Percentiles rank a stretch among this genome's conserved stretches.
Evolutionary conservation across 805 yeast species (phyloP).

Genomic region (Kuraishia ogatae): DNA sequence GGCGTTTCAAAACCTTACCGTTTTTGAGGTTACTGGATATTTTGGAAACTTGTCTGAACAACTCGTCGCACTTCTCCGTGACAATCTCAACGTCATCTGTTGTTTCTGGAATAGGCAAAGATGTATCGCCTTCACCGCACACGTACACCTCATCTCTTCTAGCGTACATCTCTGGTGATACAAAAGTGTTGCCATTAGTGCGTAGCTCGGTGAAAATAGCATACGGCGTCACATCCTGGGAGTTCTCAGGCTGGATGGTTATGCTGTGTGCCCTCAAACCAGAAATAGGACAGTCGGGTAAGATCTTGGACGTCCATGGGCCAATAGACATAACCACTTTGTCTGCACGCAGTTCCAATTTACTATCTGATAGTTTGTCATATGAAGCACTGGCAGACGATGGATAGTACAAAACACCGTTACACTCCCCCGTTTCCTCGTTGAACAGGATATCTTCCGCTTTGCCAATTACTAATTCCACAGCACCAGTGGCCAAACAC

Average conservation of each 20-base stretch:
- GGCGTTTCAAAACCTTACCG: conserved; percentile 74
- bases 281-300: conserved; percentile 90
- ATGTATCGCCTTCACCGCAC: conserved; percentile 94
- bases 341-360: conserved; percentile 51
- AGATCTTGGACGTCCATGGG: conserved; percentile 90
- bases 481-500: conserved; percentile 74
- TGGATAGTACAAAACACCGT: conserved; percentile 57
- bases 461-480: conserved; percentile 81
- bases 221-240: conserved; percentile 71
- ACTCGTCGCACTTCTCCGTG: conserved; percentile 77
- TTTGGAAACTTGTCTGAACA: conserved; percentile 73
- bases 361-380: conserved; percentile 21
- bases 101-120: conserved; percentile 86
- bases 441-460: conserved; percentile 60
- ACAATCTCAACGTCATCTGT: conserved; percentile 91
- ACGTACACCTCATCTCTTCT: conserved; percentile 93
- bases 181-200: conserved; percentile 56
- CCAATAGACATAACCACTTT: conserved; percentile 84
- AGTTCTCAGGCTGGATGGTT: conserved; percentile 73
- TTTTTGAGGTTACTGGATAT: conserved; percentile 58
- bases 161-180: conserved; percentile 91
- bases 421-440: conserved; percentile 56
- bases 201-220: conserved; percentile 91
- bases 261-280: conserved; percentile 94
- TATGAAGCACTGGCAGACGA: conserved; percentile 24